Percentiles rank a stretch among this genome's conserved stretches.
Conservation (phyloP, 2,329 filamentous ascomycete genomes). For the Cladophialophora psammophila region DNA sequence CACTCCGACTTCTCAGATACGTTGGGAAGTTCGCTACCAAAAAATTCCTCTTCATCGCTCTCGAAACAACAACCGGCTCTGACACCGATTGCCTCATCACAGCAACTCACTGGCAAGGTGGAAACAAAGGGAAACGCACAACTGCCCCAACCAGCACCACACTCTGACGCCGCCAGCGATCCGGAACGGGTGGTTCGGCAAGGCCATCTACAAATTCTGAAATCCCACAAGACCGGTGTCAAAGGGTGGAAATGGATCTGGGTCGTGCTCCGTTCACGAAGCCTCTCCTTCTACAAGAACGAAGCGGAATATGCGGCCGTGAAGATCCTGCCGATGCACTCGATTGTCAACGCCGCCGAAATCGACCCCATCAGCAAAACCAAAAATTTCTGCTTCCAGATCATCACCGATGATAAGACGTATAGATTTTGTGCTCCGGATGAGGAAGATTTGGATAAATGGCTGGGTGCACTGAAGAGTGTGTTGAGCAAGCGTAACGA, state of each 20-base stretch:
- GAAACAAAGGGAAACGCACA: constrained; percentile 12
- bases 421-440: constrained; percentile 78
- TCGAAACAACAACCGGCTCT: constrained; percentile 40
- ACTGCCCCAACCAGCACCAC: constrained; percentile 67
- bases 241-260: constrained; percentile 95
- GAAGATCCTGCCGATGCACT: constrained; percentile 78
- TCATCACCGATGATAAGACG: constrained; percentile 91
- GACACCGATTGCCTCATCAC: constrained; percentile 43
- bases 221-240: constrained; percentile 77
- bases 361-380: constrained; percentile 85
- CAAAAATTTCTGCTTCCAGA: constrained; percentile 86
- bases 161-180: constrained; percentile 63
- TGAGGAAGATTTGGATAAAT: constrained; percentile 83
- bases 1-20: constrained; percentile 87
- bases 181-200: constrained; percentile 93
- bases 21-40: constrained; percentile 40
- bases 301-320: constrained; percentile 86
- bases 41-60: constrained; percentile 36
- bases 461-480: constrained; percentile 91
- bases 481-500: constrained; percentile 41
- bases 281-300: constrained; percentile 90
- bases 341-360: constrained; percentile 88
- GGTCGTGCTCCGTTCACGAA: constrained; percentile 86
- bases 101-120: constrained; percentile 21
- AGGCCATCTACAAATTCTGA: constrained; percentile 85